These are phyloP conservation scores for Ceratobasidium sp. DNA, from an alignment of 1,284 basidiomycete genomes.

Conservation along the genomic window DNA sequence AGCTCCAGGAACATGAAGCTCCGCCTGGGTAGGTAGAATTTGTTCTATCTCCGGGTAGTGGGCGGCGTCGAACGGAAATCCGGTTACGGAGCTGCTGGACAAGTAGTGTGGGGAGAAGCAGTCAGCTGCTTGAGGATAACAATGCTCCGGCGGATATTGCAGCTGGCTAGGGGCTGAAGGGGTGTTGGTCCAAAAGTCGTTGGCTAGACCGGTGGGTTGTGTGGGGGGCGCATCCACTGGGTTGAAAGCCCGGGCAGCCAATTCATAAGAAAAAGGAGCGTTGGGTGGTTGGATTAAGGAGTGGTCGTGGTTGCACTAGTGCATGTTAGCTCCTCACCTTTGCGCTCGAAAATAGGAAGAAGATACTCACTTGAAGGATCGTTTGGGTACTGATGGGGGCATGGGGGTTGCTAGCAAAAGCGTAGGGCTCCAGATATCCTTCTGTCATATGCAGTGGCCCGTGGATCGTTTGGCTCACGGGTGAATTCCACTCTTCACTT, in stretches of 20 bases:
- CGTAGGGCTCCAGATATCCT: background rate
- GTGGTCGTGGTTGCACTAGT: background rate
- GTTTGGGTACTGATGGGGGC: too few species aligned
- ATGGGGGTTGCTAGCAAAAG: background rate
- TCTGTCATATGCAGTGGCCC: background rate
- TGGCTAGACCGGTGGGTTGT: background rate
- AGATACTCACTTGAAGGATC: background rate
- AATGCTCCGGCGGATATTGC: background rate
- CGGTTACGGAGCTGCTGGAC: background rate
- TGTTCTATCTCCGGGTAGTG: background rate
- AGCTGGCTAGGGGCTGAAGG: too few species aligned
- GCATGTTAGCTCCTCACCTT: background rate
- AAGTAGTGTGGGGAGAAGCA: background rate
- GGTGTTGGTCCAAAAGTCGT: background rate
- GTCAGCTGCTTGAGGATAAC: background rate
- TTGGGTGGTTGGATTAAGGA: background rate
- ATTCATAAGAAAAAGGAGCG: background rate
- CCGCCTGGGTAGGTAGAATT: too few species aligned
- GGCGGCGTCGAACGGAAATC: background rate
- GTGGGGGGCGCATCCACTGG: too few species aligned
- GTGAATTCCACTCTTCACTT: background rate
- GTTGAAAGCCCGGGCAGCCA: background rate
- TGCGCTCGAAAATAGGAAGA: background rate
- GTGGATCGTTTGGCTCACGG: background rate
- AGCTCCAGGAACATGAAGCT: background rate